Conservation (phyloP, 306 rosid genomes). For the Styphnolobium japonicum region DNA sequence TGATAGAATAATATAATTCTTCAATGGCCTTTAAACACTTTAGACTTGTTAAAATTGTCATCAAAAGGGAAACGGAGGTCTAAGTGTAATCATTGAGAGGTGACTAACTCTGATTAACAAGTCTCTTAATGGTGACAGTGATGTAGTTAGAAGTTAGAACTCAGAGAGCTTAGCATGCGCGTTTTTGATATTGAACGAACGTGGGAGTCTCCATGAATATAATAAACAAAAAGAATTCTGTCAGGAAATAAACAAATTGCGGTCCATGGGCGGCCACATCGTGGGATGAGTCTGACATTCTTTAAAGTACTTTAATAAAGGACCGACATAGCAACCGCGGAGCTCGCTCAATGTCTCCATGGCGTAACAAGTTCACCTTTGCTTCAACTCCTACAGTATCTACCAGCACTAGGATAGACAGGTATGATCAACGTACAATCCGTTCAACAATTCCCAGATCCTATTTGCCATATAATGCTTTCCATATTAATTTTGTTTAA, state of each 20-base stretch:
- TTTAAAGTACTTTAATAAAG: conserved; percentile 22
- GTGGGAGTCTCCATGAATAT: conserved; percentile 56
- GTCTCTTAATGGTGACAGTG: conserved; percentile 23
- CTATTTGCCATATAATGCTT: background rate
- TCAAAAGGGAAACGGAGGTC: conserved; percentile 11
- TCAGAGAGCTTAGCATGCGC: conserved; percentile 27
- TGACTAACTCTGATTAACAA: conserved; percentile 30
- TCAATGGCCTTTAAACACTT: conserved; percentile 27
- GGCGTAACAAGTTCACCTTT: background rate
- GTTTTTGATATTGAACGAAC: conserved; percentile 47
- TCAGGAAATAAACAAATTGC: conserved; percentile 28
- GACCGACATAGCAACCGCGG: conserved; percentile 58
- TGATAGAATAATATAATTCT: conserved; percentile 34
- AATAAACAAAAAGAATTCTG: conserved; percentile 34
- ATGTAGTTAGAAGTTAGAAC: conserved; percentile 34
- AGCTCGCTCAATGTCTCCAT: conserved; percentile 50
- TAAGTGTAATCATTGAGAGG: conserved; percentile 45
- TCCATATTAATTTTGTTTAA: background rate
- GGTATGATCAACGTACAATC: background rate
- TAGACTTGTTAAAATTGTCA: conserved; percentile 11
- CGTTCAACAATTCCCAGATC: conserved; percentile 2
- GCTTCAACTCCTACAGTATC: background rate
- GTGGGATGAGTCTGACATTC: conserved; percentile 62
- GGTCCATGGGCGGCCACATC: conserved; percentile 57
- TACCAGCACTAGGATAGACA: background rate